Conservation (phyloP, 2,329 filamentous ascomycete genomes). For the Aspergillus texensis region DNA sequence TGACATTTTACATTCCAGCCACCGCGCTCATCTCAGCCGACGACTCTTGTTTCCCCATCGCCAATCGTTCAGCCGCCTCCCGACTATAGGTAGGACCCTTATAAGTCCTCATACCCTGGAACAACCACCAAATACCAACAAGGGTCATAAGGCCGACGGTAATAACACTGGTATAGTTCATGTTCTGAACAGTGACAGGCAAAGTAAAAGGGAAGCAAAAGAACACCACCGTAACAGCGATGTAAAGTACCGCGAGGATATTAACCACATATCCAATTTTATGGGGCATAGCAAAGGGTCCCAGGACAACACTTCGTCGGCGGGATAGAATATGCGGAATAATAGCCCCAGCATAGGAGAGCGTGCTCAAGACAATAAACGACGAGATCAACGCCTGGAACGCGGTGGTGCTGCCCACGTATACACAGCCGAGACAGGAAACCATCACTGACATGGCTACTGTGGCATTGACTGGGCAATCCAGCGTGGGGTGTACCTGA, state of each 20-base stretch:
- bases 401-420: slow-evolving; percentile 65
- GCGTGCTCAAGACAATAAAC: slow-evolving; percentile 57
- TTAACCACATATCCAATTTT: slow-evolving; percentile 55
- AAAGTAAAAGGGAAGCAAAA: slow-evolving; percentile 61
- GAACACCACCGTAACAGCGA: slow-evolving; percentile 63
- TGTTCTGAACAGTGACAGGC: slow-evolving; percentile 50
- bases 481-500: slow-evolving; percentile 48
- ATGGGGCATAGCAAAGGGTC: slow-evolving; percentile 51
- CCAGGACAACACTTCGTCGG: slow-evolving; percentile 53
- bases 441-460: slow-evolving; percentile 53
- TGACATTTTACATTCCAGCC: too few relatives aligned
- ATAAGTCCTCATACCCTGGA: slow-evolving; percentile 33
- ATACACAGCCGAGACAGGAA: slow-evolving; percentile 64
- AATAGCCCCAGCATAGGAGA: slow-evolving; percentile 66
- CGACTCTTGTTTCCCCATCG: background rate
- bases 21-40: background rate
- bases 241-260: slow-evolving; percentile 58
- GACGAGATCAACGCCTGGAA: slow-evolving; percentile 68
- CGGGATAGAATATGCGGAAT: slow-evolving; percentile 57
- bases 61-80: slow-evolving; percentile 57
- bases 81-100: slow-evolving; percentile 46
- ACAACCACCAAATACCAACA: slow-evolving; percentile 39
- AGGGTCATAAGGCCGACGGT: slow-evolving; percentile 39
- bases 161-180: slow-evolving; percentile 56
- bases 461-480: slow-evolving; percentile 60